phyloP scores from a whole-genome alignment of 495 filamentous ascomycete genomes.

The Penicillium fimorum region DNA sequence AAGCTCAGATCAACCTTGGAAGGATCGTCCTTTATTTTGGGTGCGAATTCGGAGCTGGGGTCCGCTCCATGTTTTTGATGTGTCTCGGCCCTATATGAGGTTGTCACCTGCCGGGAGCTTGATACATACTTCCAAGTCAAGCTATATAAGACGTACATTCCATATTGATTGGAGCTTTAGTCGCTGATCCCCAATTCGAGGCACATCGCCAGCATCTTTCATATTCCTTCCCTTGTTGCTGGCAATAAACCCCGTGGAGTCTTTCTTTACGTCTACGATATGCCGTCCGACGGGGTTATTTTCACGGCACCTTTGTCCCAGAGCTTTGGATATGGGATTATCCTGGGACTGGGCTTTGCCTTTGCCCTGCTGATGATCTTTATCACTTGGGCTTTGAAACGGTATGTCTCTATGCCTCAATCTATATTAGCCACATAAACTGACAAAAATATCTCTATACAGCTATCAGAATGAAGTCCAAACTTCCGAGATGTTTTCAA shows the following conservation, averaged over 20 bases:
- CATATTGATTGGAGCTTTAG: neutral
- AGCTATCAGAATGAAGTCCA: conserved; percentile 92
- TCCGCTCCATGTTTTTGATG: neutral
- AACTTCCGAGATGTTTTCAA: conserved; percentile 97
- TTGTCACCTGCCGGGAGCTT: neutral
- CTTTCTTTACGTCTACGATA: neutral
- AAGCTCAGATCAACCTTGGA: conserved; percentile 3
- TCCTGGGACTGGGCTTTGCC: conserved; percentile 69
- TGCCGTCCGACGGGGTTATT: conserved; percentile 8
- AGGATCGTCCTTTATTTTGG: neutral
- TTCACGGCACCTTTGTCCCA: conserved; percentile 61
- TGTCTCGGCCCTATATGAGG: conserved; percentile 2
- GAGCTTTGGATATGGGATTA: conserved; percentile 80
- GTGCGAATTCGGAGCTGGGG: conserved; percentile 33
- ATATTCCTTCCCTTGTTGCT: neutral
- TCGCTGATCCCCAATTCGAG: neutral
- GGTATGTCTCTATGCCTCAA: conserved; percentile 31
- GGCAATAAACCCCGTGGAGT: neutral
- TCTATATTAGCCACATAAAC: neutral
- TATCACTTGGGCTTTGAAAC: conserved; percentile 75
- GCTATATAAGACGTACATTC: neutral
- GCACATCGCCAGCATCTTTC: neutral
- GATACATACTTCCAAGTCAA: neutral
- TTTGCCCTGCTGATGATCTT: conserved; percentile 82
- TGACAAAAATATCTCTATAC: neutral